Evolutionary conservation across 2,329 filamentous ascomycete genomes (phyloP).

Genomic region (Esteya vermicola): DNA sequence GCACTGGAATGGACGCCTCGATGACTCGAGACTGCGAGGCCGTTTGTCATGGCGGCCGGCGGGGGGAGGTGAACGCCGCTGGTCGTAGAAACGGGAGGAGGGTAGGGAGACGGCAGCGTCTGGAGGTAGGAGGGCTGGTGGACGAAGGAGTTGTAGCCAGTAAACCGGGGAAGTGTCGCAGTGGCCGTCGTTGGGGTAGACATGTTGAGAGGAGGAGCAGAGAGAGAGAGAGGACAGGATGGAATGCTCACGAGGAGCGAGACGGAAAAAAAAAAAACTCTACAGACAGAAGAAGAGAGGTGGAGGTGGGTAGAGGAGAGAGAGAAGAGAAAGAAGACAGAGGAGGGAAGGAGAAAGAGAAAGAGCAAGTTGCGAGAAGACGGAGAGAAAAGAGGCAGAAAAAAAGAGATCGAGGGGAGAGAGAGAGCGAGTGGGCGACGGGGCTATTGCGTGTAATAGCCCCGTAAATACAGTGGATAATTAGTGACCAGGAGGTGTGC

Average conservation of each 20-base stretch:
- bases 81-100: slow-evolving; percentile 6
- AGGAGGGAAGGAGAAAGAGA: not conserved
- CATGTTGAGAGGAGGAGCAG: slow-evolving; percentile 31
- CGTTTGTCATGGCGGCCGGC: slow-evolving; percentile 5
- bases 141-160: slow-evolving; percentile 48
- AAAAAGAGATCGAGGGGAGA: not conserved
- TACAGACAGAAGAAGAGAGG: not conserved
- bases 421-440: not conserved
- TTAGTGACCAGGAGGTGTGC: not conserved
- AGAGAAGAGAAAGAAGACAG: no score
- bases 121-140: slow-evolving; percentile 26
- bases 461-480: not conserved
- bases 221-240: no score
- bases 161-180: slow-evolving; percentile 55
- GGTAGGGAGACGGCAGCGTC: slow-evolving; percentile 17
- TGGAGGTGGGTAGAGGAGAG: not conserved
- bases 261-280: not conserved
- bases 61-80: slow-evolving; percentile 1
- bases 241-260: not conserved
- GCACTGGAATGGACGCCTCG: not conserved
- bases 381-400: not conserved
- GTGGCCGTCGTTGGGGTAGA: slow-evolving; percentile 71
- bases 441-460: not conserved
- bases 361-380: not conserved
- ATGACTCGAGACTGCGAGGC: slow-evolving; percentile 2